These are phyloP conservation scores for Yamagishiella unicocca DNA, from an alignment of 139 green algal genomes.

Conservation along the genomic window DNA sequence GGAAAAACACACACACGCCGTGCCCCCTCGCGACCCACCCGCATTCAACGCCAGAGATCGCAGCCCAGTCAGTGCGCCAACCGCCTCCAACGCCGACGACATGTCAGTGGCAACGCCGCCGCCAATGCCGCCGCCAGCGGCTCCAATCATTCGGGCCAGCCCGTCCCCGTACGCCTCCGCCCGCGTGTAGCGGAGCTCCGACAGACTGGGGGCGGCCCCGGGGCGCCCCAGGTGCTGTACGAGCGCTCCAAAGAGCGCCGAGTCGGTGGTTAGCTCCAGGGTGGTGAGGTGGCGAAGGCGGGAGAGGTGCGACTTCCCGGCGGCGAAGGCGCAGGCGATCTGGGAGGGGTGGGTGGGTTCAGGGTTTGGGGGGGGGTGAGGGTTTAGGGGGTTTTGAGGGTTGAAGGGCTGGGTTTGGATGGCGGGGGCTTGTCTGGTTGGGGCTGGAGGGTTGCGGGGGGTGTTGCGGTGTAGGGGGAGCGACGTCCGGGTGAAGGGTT, in stretches of 20 bases:
- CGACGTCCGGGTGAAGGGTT: too few relatives aligned
- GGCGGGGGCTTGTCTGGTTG: too few relatives aligned
- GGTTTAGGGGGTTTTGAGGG: too few relatives aligned
- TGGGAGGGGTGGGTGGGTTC: neutral
- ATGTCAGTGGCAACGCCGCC: neutral
- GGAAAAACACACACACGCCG: too few relatives aligned
- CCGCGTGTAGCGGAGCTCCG: conserved; percentile 26
- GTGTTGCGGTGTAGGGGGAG: too few relatives aligned
- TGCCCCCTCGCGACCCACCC: neutral
- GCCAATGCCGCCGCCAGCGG: neutral
- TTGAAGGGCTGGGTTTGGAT: too few relatives aligned
- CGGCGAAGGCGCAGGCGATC: neutral
- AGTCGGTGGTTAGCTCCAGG: conserved; percentile 18
- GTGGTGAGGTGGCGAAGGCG: conserved; percentile 27
- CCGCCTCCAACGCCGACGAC: neutral
- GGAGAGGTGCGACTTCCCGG: neutral
- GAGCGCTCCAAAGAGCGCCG: neutral
- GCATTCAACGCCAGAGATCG: neutral
- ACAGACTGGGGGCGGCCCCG: neutral
- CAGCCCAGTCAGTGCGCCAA: neutral
- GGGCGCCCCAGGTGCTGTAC: neutral
- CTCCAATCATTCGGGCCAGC: neutral
- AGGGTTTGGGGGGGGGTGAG: too few relatives aligned
- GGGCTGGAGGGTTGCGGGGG: too few relatives aligned
- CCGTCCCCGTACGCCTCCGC: neutral